phyloP scores from a whole-genome alignment of 176 grass and related monocot genomes.

The Oropetium thomaeum region DNA sequence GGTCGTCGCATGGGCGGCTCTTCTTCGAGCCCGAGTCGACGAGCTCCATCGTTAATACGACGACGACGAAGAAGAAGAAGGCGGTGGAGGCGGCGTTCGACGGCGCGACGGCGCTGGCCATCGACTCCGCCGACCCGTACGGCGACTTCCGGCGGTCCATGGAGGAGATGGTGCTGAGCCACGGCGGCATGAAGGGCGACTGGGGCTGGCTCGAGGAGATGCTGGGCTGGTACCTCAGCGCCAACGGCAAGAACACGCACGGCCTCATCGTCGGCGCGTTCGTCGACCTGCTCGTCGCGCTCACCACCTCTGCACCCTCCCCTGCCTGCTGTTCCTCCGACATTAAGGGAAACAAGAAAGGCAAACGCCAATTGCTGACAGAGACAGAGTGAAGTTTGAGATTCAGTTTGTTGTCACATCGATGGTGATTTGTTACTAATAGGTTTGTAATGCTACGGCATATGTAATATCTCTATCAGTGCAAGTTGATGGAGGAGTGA shows the following conservation, averaged over 20 bases:
- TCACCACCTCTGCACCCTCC: conserved; percentile 38
- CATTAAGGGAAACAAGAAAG: background rate
- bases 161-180: conserved; percentile 82
- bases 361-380: background rate
- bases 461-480: background rate
- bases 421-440: background rate
- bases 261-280: conserved; percentile 76
- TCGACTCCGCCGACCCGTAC: conserved; percentile 69
- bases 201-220: conserved; percentile 90
- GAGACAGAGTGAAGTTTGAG: background rate
- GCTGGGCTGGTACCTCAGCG: conserved; percentile 75
- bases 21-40: conserved; percentile 50
- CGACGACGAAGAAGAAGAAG: background rate
- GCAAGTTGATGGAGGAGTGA: background rate
- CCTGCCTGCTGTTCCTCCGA: conserved; percentile 13
- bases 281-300: conserved; percentile 59
- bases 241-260: conserved; percentile 71
- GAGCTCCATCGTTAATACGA: conserved; percentile 51
- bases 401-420: no score
- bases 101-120: conserved; percentile 50
- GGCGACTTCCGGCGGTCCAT: conserved; percentile 76
- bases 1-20: conserved; percentile 47
- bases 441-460: background rate
- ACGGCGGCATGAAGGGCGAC: conserved; percentile 42
- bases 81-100: conserved; percentile 18